Percentiles rank a stretch among this genome's conserved stretches.
Evolutionary conservation across 148 eudicot species (phyloP).

Genomic region (Tetragonia tetragonoides): DNA sequence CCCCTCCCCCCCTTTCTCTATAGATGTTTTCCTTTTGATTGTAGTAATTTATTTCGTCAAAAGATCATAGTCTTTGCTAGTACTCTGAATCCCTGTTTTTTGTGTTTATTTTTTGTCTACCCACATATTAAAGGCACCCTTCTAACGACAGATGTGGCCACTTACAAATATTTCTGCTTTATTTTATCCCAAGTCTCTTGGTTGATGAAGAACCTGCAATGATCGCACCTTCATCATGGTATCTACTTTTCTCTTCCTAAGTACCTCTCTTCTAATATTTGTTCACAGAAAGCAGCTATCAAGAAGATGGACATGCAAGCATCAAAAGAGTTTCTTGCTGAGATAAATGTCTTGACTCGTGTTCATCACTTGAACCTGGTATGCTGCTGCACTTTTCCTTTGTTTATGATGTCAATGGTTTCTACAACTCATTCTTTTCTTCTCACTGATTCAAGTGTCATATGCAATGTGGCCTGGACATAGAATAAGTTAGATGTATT

Average conservation of each 20-base stretch:
- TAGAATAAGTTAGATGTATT: neutral
- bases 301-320: constrained; percentile 59
- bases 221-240: neutral
- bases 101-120: neutral
- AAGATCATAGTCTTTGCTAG: too few relatives aligned
- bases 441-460: neutral
- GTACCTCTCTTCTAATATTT: neutral
- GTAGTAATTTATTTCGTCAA: too few relatives aligned
- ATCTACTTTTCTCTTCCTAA: constrained; percentile 3
- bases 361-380: constrained; percentile 57
- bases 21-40: too few relatives aligned
- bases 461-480: neutral
- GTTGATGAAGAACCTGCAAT: neutral
- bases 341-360: constrained; percentile 43
- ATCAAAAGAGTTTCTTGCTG: constrained; percentile 47
- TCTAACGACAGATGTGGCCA: neutral
- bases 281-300: constrained; percentile 41
- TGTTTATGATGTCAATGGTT: neutral
- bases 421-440: neutral
- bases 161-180: constrained; percentile 1
- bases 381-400: constrained; percentile 2
- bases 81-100: neutral
- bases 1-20: too few relatives aligned
- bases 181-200: neutral
- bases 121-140: neutral